A percentile compares a stretch with the other conserved stretches of the same genome.
phyloP scores from a whole-genome alignment of 2,329 filamentous ascomycete species.

The Bipolaris sorokiniana region DNA sequence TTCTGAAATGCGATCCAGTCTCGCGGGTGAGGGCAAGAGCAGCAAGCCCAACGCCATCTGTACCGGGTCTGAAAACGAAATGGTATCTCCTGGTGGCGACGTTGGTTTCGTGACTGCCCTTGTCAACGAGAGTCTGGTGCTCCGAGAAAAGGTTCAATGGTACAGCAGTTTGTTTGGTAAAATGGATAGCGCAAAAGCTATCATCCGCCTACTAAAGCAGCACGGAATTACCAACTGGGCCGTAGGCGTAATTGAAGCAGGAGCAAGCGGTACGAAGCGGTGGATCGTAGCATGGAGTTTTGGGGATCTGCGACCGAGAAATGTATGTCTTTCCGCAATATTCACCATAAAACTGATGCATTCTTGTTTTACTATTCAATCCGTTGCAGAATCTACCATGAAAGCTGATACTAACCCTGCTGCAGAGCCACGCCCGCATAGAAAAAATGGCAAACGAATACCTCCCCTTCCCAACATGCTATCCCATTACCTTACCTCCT shows the following conservation, averaged over 20 bases:
- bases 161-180: constrained; percentile 93
- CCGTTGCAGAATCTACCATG: too few species aligned
- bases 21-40: constrained; percentile 66
- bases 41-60: constrained; percentile 72
- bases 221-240: constrained; percentile 76
- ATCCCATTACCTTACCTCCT: constrained; percentile 52
- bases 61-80: constrained; percentile 81
- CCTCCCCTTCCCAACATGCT: constrained; percentile 60
- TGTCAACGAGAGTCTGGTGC: constrained; percentile 68
- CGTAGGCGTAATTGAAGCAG: constrained; percentile 79
- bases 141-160: constrained; percentile 74
- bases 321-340: constrained; percentile 42
- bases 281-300: constrained; percentile 95
- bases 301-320: constrained; percentile 66
- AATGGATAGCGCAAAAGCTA: constrained; percentile 66
- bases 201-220: constrained; percentile 65
- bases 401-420: too few species aligned
- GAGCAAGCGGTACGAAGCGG: constrained; percentile 73
- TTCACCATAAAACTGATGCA: not conserved
- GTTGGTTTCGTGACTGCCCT: constrained; percentile 74
- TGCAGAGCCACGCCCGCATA: constrained; percentile 33
- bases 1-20: constrained; percentile 68
- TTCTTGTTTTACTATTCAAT: not conserved
- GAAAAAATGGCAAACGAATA: constrained; percentile 56
- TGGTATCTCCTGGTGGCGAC: constrained; percentile 83